Evolutionary conservation across 768 basidiomycete species (phyloP), one percentile per base, ranked within the genome.

Genomic region (Boletus rubescentipes): DNA sequence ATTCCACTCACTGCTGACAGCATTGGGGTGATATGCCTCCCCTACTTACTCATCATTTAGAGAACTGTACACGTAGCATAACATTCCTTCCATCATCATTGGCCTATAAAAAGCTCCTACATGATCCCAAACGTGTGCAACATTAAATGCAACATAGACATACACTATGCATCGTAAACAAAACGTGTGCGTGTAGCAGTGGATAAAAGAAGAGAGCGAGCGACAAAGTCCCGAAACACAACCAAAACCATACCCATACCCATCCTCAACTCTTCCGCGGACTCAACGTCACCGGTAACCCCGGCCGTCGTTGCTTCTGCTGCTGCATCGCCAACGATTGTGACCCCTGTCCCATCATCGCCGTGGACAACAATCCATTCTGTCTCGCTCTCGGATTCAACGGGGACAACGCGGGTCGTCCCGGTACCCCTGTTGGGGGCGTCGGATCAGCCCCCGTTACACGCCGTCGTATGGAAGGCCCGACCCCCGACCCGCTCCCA

Each of bases 381-480:
- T 78, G 76, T 52, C 85, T 73, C 16, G 87, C 79, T 51, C 82
- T 77, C 11, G 89, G 89, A 65, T 92, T 92, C 62, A 92, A 65
- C 30, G 89, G 88, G 3, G 86, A 90, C 18, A 91, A 66, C 6
- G 78, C 80, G 8, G 80, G 79, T 40, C 72, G 66, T 30, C 55
- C 55, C 4, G 68, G 9, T 23, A 31, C 10, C 5, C 48, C 61
- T 5, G 65, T 74, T 51, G 61, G 70, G 20, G 53, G 64, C 61
- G 43, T 67, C 51, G 45, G 67, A 2, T 69, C 67, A 26, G 79
- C 81, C 9, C 85, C 85, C 1, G 86, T 86, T 21, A 81, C 85
- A 54, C 82, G 81, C 56, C 89, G 75, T 45, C 88, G 79, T 60
- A 83, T 72, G 0, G 75, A 72, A 1, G 84, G 80, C 10, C 83